phyloP scores from a whole-genome alignment of 148 eudicot genomes.

The Mesembryanthemum crystallinum region DNA sequence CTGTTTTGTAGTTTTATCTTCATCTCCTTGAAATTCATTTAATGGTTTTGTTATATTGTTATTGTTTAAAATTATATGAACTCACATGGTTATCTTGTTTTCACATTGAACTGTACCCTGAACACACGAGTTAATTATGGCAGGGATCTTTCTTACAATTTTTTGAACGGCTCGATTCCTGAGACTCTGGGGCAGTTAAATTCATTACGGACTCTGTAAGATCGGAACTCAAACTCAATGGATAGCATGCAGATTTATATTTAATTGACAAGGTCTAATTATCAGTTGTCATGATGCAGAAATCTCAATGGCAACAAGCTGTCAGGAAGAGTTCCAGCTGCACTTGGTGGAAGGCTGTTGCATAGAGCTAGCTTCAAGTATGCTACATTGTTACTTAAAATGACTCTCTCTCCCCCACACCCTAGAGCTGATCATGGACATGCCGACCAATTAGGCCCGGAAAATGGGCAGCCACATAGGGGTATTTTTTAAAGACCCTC shows the following conservation, averaged over 20 bases:
- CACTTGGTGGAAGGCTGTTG: conserved; percentile 83
- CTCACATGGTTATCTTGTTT: neutral
- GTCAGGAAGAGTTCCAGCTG: conserved; percentile 80
- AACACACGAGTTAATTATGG: conserved; percentile 4
- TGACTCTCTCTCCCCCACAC: neutral
- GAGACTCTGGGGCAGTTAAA: conserved; percentile 78
- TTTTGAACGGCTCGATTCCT: conserved; percentile 89
- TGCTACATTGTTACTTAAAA: conserved; percentile 19
- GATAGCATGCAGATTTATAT: neutral
- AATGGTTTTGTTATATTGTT: conserved; percentile 1
- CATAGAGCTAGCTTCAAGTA: conserved; percentile 99
- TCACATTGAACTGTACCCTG: conserved; percentile 4
- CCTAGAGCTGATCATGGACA: neutral
- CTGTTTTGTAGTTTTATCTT: no score
- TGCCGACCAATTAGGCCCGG: no score
- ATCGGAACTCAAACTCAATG: neutral
- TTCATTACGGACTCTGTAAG: conserved; percentile 73
- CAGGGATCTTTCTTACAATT: conserved; percentile 97
- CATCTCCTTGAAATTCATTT: neutral
- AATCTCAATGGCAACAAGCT: conserved; percentile 88
- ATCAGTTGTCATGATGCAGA: conserved; percentile 35
- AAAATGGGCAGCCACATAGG: no score
- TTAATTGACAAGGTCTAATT: neutral
- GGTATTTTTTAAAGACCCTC: no score
- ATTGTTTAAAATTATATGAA: neutral